Percentiles rank a stretch among this genome's conserved stretches.
Evolutionary conservation across 768 basidiomycete species (phyloP).

Genomic region (Leccinum barrowsii): DNA sequence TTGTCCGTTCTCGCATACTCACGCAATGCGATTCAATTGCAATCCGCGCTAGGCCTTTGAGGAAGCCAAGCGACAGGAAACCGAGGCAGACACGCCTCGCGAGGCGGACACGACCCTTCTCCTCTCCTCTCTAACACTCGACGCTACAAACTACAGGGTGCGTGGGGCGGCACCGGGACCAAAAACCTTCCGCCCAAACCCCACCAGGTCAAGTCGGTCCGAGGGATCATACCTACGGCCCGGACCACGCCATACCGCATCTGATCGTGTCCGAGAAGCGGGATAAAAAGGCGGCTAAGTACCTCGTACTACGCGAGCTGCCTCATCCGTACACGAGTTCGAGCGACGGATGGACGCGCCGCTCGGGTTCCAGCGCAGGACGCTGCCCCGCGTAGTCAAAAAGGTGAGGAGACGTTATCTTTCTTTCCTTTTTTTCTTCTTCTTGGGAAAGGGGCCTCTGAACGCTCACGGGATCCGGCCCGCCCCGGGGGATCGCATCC

Average conservation of each 20-base stretch:
- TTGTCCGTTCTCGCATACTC: background rate
- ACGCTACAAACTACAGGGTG: constrained; percentile 53
- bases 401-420: constrained; percentile 37
- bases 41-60: constrained; percentile 66
- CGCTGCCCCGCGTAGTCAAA: constrained; percentile 58
- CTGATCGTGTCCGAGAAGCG: constrained; percentile 95
- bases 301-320: constrained; percentile 76
- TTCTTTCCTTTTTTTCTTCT: background rate
- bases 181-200: constrained; percentile 59
- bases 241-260: constrained; percentile 80
- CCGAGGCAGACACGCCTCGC: constrained; percentile 66
- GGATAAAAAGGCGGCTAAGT: constrained; percentile 91
- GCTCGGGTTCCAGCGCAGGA: too few species aligned
- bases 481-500: background rate
- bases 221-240: constrained; percentile 79
- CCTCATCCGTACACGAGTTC: constrained; percentile 78
- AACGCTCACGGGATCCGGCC: background rate
- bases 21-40: constrained; percentile 2
- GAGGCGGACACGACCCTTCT: constrained; percentile 44
- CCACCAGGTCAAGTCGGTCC: constrained; percentile 73
- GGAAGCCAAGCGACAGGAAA: constrained; percentile 76
- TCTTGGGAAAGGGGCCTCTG: background rate
- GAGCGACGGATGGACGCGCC: too few species aligned
- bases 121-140: background rate
- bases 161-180: constrained; percentile 85